phyloP scores from a whole-genome alignment of 1,139 yeast species.

The Candida tropicalis region DNA sequence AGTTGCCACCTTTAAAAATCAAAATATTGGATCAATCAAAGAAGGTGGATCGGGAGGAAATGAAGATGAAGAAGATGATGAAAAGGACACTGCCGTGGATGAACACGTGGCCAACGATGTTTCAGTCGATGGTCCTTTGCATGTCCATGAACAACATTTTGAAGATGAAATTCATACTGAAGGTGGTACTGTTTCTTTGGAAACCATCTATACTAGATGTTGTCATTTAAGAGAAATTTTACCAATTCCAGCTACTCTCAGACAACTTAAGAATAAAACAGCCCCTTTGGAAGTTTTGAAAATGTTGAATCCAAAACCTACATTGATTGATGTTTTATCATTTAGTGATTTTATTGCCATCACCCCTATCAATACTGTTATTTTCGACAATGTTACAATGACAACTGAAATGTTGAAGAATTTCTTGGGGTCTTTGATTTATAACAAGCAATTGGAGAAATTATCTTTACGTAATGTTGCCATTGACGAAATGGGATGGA shows the following conservation, averaged over 20 bases:
- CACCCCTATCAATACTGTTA: constrained; percentile 75
- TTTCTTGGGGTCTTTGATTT: constrained; percentile 61
- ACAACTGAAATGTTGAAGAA: constrained; percentile 79
- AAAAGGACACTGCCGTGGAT: constrained; percentile 20
- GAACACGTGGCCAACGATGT: constrained; percentile 28
- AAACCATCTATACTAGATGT: constrained; percentile 82
- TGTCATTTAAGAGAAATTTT: constrained; percentile 90
- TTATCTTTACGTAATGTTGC: constrained; percentile 79
- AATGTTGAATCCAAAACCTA: constrained; percentile 86
- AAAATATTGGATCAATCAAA: constrained; percentile 8
- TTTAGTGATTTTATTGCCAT: constrained; percentile 86
- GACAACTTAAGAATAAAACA: constrained; percentile 75
- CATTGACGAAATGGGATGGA: constrained; percentile 74
- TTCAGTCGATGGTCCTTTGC: constrained; percentile 60
- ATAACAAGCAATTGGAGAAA: constrained; percentile 64
- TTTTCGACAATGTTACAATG: constrained; percentile 81
- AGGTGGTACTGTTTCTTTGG: constrained; percentile 49
- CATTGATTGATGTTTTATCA: constrained; percentile 84
- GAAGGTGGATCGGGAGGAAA: constrained; percentile 18
- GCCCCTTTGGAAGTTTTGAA: constrained; percentile 78
- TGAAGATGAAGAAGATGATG: constrained; percentile 22
- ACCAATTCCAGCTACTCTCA: constrained; percentile 89
- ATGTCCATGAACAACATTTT: constrained; percentile 67
- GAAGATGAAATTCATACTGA: constrained; percentile 26
- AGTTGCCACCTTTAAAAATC: constrained; percentile 45